Base-by-base conservation (phyloP, 257 asterid species). In the Cinchona pubescens region DNA sequence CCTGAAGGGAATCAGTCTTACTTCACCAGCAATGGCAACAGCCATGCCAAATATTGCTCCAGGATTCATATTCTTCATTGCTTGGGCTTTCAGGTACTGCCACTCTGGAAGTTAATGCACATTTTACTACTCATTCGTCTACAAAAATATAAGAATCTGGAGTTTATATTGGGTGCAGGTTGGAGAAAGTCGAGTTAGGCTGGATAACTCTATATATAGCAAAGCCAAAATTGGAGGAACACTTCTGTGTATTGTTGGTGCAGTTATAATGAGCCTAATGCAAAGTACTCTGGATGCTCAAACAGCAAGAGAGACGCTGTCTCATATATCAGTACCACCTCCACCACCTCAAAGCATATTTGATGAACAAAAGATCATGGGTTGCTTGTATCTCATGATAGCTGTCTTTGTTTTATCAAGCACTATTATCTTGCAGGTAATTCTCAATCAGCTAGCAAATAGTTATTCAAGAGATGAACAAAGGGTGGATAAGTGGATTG, bases 21-120 rank as follows among this genome's bases (percentile, higher is more conserved):
- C 98, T 49, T 90, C 97, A 67, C 96, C 98, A 45, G 90, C 96
- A 74, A 80, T 94, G 75, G 98, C 97, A 21, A 94, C 96, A 42
- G 98, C 98, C 56, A 94, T 94, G 98, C 98, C 98, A 58, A 94
- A 94, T 76, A 88, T 94, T 67, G 93, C 95, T 43, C 98, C 98
- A 21, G 98, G 97, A 38, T 84, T 94, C 23, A 88, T 89, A 73
- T 94, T 94, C 75, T 80, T 88, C 83, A 88, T 94, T 64, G 96
- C 98, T 69, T 92, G 98, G 90, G 86, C 83, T 46, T 87, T 83
- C 76, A 81, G 96, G 98, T 90, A 76, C 19, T 55, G 1, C 12
- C 21, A 59, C 55, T 64, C 58, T 27, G 46, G 13, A 34, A 29
- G 7, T 59, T 25, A 25, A 10, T 59, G 34, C 30, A 59, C 35